These are phyloP conservation scores for Aquanectria penicillioides DNA, from an alignment of 2,329 filamentous ascomycete species.

Conservation along the genomic window DNA sequence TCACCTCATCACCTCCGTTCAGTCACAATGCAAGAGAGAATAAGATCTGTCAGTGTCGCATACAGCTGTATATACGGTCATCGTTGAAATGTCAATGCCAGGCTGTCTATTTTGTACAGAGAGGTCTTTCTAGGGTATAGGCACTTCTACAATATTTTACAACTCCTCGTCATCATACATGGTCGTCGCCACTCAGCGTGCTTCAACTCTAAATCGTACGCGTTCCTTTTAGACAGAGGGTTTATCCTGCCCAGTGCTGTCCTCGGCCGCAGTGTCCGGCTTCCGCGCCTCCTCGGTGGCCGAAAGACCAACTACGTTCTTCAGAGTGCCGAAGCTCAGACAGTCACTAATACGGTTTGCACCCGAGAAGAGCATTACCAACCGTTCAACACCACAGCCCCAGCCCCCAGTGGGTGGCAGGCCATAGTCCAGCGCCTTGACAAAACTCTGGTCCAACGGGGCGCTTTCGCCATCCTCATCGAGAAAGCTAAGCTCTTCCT, in stretches of 20 bases:
- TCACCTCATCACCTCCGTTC: no score
- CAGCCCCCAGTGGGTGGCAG: constrained; percentile 96
- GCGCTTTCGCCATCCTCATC: constrained; percentile 57
- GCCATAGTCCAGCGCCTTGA: constrained; percentile 86
- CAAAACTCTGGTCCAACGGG: constrained; percentile 80
- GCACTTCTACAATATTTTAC: constrained; percentile 38
- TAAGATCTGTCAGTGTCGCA: no score
- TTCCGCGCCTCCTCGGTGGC: constrained; percentile 44
- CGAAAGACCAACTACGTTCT: constrained; percentile 69
- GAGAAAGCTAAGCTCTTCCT: constrained; percentile 19
- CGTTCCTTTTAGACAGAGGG: constrained; percentile 6
- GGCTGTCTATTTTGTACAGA: constrained; percentile 19
- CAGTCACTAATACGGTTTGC: constrained; percentile 84
- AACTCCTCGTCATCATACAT: constrained; percentile 35
- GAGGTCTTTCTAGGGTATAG: constrained; percentile 23
- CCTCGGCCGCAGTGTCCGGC: not conserved
- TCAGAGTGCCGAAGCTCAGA: constrained; percentile 86
- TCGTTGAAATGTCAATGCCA: not conserved
- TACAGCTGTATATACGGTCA: not conserved
- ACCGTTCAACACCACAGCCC: constrained; percentile 91
- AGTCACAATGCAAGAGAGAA: not conserved
- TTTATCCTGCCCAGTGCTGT: constrained; percentile 13
- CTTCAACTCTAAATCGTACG: not conserved
- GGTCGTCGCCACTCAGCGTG: constrained; percentile 2
- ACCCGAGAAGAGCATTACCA: constrained; percentile 91